phyloP scores from a whole-genome alignment of 2,329 filamentous ascomycete genomes.

The Alternaria arbusti region DNA sequence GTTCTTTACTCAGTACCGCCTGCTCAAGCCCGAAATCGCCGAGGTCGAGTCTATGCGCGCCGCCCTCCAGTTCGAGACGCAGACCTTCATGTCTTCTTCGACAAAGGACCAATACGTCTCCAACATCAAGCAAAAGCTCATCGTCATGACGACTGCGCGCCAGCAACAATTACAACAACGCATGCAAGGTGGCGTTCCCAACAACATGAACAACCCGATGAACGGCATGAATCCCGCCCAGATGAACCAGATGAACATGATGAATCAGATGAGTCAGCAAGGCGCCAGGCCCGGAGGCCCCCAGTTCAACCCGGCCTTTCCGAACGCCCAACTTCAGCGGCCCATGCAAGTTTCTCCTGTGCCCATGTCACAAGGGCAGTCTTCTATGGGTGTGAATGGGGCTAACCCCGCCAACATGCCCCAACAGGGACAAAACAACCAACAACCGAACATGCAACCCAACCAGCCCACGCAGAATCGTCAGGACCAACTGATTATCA shows the following conservation, averaged over 20 bases:
- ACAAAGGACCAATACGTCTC: constrained; percentile 42
- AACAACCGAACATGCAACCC: constrained; percentile 42
- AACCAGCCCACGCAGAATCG: constrained; percentile 24
- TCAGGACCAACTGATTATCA: constrained; percentile 46
- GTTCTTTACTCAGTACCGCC: constrained; percentile 42
- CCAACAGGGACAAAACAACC: constrained; percentile 35
- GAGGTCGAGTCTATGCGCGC: constrained; percentile 37
- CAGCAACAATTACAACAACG: constrained; percentile 37
- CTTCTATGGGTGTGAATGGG: constrained; percentile 42
- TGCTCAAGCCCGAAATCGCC: constrained; percentile 39
- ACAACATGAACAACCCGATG: constrained; percentile 35
- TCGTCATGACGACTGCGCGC: constrained; percentile 36
- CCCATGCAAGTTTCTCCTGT: constrained; percentile 60
- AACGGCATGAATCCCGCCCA: constrained; percentile 41
- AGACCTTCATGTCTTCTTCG: constrained; percentile 30
- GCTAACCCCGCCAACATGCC: constrained; percentile 20
- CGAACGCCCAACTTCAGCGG: constrained; percentile 57
- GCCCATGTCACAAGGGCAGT: constrained; percentile 43
- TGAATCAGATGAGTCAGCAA: constrained; percentile 45
- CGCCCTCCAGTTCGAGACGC: constrained; percentile 39
- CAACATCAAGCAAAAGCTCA: constrained; percentile 39
- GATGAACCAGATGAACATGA: constrained; percentile 47
- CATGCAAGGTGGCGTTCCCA: constrained; percentile 28
- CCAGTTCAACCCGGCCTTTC: constrained; percentile 52
- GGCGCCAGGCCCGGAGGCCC: constrained; percentile 48